phyloP scores from a whole-genome alignment of 1,284 basidiomycete species.

The Athelia sp. region DNA sequence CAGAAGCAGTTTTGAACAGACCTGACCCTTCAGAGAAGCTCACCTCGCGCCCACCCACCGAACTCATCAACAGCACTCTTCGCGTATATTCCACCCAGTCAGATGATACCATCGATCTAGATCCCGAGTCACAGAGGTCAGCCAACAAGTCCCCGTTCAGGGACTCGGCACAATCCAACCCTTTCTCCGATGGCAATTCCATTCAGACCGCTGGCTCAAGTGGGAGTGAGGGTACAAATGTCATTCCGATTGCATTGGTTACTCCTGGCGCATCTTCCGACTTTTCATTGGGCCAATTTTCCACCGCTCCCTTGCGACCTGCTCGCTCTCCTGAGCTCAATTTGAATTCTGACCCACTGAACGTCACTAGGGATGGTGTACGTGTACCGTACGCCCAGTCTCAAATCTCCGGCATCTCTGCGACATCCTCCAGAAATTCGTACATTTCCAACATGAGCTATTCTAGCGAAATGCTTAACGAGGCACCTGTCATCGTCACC shows the following conservation, averaged over 20 bases:
- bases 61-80: slow-evolving; percentile 21
- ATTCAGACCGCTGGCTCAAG: slow-evolving; percentile 65
- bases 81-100: slow-evolving; percentile 44
- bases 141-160: slow-evolving; percentile 22
- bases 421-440: slow-evolving; percentile 55
- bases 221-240: slow-evolving; percentile 71
- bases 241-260: slow-evolving; percentile 79
- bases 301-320: slow-evolving; percentile 51
- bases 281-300: slow-evolving; percentile 21
- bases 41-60: slow-evolving; percentile 22
- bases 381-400: slow-evolving; percentile 44
- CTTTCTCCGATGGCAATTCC: slow-evolving; percentile 71
- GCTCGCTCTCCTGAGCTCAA: slow-evolving; percentile 53
- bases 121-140: slow-evolving; percentile 41
- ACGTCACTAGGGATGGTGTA: slow-evolving; percentile 50
- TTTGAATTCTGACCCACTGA: slow-evolving; percentile 60
- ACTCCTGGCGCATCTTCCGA: slow-evolving; percentile 44
- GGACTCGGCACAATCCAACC: slow-evolving; percentile 45
- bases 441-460: slow-evolving; percentile 71
- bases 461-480: slow-evolving; percentile 72
- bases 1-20: slow-evolving; percentile 70
- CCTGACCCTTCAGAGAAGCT: slow-evolving; percentile 73
- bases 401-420: slow-evolving; percentile 48
- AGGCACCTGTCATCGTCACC: slow-evolving; percentile 77
- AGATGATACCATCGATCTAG: slow-evolving; percentile 51